These are phyloP conservation scores for Lipomyces spencermartinsiae DNA, from an alignment of 805 yeast genomes.

Conservation along the genomic window DNA sequence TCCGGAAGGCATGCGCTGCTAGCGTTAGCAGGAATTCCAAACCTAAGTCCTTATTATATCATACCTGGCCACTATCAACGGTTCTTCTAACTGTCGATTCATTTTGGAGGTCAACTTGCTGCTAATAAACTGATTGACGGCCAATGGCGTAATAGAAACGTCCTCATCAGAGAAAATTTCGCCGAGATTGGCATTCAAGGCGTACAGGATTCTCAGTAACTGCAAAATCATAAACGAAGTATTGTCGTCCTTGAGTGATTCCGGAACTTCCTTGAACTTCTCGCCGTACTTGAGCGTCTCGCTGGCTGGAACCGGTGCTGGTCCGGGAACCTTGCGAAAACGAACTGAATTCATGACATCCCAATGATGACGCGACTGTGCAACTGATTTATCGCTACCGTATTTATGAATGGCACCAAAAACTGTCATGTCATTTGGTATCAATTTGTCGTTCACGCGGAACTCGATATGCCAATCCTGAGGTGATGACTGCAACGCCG, in stretches of 20 bases:
- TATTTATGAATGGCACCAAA: conserved; percentile 68
- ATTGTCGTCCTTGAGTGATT: conserved; percentile 24
- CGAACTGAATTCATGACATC: conserved; percentile 18
- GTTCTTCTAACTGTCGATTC: conserved; percentile 87
- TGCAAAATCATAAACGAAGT: conserved; percentile 38
- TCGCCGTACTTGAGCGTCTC: conserved; percentile 24
- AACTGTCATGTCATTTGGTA: conserved; percentile 70
- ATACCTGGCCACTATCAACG: conserved; percentile 69
- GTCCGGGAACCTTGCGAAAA: conserved; percentile 29
- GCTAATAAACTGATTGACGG: conserved; percentile 59
- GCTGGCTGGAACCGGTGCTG: conserved; percentile 14
- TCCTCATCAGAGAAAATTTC: conserved; percentile 34
- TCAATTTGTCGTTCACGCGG: conserved; percentile 57
- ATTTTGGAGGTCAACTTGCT: conserved; percentile 85
- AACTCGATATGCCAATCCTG: conserved; percentile 58
- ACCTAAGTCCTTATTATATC: neutral
- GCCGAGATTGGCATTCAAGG: conserved; percentile 39
- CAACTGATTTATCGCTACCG: conserved; percentile 45
- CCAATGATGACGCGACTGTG: conserved; percentile 1
- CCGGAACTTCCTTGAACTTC: conserved; percentile 19
- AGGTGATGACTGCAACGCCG: conserved; percentile 29
- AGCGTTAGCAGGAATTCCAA: neutral
- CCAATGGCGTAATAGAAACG: conserved; percentile 22
- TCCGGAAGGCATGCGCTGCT: conserved; percentile 71
- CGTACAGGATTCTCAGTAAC: conserved; percentile 42